Conservation (phyloP, 164 flowering plant genomes). For the Magnolia officinalis region DNA sequence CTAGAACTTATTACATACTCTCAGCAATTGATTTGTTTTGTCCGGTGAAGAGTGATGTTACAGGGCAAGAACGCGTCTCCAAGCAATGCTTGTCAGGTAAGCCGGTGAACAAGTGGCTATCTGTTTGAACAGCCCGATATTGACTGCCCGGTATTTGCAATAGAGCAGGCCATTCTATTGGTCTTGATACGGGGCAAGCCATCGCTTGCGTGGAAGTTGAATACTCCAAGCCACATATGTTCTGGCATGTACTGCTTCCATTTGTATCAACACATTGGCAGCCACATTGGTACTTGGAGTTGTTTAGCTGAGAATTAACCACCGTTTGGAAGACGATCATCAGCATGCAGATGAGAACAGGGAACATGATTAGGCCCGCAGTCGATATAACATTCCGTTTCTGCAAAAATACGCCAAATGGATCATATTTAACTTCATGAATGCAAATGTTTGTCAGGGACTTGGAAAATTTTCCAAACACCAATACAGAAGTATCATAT, state of each 20-base stretch:
- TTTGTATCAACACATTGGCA: slow-evolving; percentile 6
- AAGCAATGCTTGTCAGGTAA: neutral
- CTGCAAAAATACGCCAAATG: neutral
- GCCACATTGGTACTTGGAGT: slow-evolving; percentile 4
- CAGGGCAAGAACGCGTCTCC: slow-evolving; percentile 5
- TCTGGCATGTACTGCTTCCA: slow-evolving; percentile 1
- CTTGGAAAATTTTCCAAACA: neutral
- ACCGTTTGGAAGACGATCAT: neutral
- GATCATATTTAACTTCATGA: neutral
- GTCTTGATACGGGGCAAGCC: neutral
- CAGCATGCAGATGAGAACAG: slow-evolving; percentile 5
- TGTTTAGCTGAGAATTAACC: slow-evolving; percentile 6
- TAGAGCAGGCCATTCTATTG: slow-evolving; percentile 7
- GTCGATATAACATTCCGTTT: neutral
- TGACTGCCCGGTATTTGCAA: slow-evolving; percentile 1
- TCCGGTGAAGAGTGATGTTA: slow-evolving; percentile 7
- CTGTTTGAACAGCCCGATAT: neutral
- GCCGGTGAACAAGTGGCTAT: neutral
- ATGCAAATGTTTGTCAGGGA: neutral
- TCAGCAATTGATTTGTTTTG: neutral
- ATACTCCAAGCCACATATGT: slow-evolving; percentile 5
- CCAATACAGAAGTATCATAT: neutral
- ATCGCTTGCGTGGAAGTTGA: neutral
- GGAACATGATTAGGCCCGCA: neutral
- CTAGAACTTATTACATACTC: slow-evolving; percentile 1